phyloP scores from a whole-genome alignment of 2,329 filamentous ascomycete genomes.

The Setomelanomma holmii region DNA sequence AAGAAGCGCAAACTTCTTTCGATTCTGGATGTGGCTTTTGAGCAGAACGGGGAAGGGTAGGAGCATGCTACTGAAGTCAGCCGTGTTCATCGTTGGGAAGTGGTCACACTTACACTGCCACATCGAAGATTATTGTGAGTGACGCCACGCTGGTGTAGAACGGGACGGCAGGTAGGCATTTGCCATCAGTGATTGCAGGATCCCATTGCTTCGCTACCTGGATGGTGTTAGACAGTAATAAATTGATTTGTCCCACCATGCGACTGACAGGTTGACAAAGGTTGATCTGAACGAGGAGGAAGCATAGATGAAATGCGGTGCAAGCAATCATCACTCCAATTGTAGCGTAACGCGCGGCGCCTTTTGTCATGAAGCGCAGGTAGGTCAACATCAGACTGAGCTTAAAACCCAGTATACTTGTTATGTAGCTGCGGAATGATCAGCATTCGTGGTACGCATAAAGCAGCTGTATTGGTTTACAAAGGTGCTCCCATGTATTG shows the following conservation, averaged over 20 bases:
- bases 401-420: conserved; percentile 24
- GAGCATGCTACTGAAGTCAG: conserved; percentile 13
- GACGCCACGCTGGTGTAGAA: conserved; percentile 24
- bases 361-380: conserved; percentile 23
- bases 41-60: conserved; percentile 21
- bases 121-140: conserved; percentile 16
- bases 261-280: conserved; percentile 18
- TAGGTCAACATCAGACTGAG: conserved; percentile 20
- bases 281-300: conserved; percentile 18
- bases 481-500: conserved; percentile 27
- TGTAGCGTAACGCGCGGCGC: conserved; percentile 13
- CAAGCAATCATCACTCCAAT: conserved; percentile 17
- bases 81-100: background rate
- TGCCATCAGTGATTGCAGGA: conserved; percentile 14
- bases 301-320: conserved; percentile 16
- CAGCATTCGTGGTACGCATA: background rate
- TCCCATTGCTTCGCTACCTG: conserved; percentile 22
- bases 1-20: conserved; percentile 15
- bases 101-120: conserved; percentile 13
- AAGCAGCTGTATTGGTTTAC: background rate
- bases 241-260: no score
- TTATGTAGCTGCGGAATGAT: conserved; percentile 15
- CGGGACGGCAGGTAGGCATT: conserved; percentile 18
- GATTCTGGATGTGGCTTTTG: conserved; percentile 17
- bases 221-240: no score